phyloP scores from a whole-genome alignment of 2,329 filamentous ascomycete genomes.

The Ophiostoma ulmi region DNA sequence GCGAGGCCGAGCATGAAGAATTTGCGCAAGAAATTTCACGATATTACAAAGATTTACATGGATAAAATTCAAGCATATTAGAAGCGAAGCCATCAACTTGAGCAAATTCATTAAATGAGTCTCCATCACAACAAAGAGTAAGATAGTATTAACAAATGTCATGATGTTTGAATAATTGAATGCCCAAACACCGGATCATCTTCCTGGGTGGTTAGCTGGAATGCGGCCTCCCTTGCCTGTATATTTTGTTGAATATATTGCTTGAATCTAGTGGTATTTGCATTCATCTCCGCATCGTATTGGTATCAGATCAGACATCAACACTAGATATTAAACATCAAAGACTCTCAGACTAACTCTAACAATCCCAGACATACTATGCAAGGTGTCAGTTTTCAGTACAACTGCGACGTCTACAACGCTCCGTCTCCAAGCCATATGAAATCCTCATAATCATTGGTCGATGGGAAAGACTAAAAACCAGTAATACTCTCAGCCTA shows the following conservation, averaged over 20 bases:
- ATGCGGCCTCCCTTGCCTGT: neutral
- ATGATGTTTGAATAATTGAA: neutral
- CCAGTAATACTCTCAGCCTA: neutral
- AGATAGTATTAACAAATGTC: neutral
- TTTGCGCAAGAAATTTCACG: neutral
- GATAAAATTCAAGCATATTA: neutral
- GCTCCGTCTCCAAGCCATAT: neutral
- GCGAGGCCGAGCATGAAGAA: neutral
- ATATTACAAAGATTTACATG: neutral
- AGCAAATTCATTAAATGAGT: neutral
- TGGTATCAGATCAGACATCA: neutral
- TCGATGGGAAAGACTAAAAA: neutral
- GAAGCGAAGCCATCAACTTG: neutral
- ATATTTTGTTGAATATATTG: neutral
- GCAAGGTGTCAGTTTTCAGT: neutral
- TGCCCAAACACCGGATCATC: neutral
- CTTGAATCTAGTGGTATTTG: neutral
- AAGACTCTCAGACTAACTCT: neutral
- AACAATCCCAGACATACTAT: neutral
- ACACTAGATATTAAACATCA: neutral
- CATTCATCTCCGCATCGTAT: neutral
- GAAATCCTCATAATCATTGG: neutral
- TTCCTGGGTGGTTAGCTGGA: neutral
- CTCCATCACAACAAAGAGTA: neutral
- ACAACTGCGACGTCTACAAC: slow-evolving; percentile 4